Base-by-base conservation (phyloP, 2,329 filamentous ascomycete genomes). In the Dothideomycetes sp. region DNA sequence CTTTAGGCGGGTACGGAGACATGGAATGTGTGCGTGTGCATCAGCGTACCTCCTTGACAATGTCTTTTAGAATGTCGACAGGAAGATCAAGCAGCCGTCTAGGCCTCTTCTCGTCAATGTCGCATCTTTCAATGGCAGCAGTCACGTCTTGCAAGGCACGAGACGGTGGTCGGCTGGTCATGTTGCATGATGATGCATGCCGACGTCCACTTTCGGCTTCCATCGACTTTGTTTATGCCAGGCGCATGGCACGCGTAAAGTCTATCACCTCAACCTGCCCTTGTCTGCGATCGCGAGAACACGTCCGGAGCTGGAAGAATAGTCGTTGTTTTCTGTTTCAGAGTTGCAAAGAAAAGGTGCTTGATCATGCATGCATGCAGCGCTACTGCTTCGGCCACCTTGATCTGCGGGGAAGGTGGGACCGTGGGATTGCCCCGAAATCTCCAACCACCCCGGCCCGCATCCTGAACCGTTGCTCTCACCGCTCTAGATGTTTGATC, bases 1-100 rank as follows among this genome's bases (percentile, higher is more conserved):
- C 27, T 30, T 47, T 37, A 45, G 34, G 30, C n/a, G 13, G 19
- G 11, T 17, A 34, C n/a, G 33, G 29, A 24, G 47, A 40, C 46
- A 20, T 36, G 24, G 6, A 15, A 12, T 7, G 13, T 22, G 13
- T 41, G 19, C 33, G 30, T 30, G 52, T 66, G 56, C 64, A 78
- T 82, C 72, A 89, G 52, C 66, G 56, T 64, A 79, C 82, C 72
- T 91, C 80, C 62, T 83, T 82, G 41, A 89, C 75, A 45, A 91
- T 84, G 51, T 85, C 71, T 49, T 82, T 82, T 30, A 91, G 63
- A 15, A 91, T 73, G 56, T 91, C 85, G 45, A 87, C 68, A 1
- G 85, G 84, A 15, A 91, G 69, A 55, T 88, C 82, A 18, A 91
- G 67, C 33, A 91, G 65, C 24, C 70, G 71, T 45, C 86, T 65